Conservation (phyloP, 106 monocot genomes). For the Xerophyta viscosa region DNA sequence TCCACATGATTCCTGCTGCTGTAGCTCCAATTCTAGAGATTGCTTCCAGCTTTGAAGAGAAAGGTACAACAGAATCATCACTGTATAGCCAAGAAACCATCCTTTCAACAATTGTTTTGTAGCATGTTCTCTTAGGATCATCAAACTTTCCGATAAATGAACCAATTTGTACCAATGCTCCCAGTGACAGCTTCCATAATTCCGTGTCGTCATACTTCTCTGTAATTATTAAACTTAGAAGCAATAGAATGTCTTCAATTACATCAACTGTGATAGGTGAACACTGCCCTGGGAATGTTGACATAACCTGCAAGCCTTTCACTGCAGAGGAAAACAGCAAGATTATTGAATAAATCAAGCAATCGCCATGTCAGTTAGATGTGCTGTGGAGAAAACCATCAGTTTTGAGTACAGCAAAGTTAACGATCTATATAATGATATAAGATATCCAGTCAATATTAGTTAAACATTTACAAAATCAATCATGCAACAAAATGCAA, state of each 20-base stretch:
- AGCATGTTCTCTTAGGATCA: conserved; percentile 37
- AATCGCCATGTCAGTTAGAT: too few relatives aligned
- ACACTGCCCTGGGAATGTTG: conserved; percentile 51
- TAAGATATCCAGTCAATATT: too few relatives aligned
- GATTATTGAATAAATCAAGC: too few relatives aligned
- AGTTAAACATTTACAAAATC: too few relatives aligned
- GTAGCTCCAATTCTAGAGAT: conserved; percentile 45
- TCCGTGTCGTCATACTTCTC: conserved; percentile 18
- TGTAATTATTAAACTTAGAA: conserved; percentile 40
- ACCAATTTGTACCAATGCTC: conserved; percentile 62
- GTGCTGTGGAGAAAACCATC: too few relatives aligned
- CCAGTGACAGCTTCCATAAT: conserved; percentile 61
- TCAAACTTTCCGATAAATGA: conserved; percentile 29
- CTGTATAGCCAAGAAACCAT: conserved; percentile 36
- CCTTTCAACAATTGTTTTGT: conserved; percentile 51
- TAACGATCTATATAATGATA: too few relatives aligned
- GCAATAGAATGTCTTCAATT: conserved; percentile 47
- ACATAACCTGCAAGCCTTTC: conserved; percentile 64
- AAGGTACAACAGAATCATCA: conserved; percentile 35
- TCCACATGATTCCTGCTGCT: conserved; percentile 32
- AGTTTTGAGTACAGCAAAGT: too few relatives aligned
- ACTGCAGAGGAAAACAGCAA: too few relatives aligned
- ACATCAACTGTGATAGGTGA: conserved; percentile 30
- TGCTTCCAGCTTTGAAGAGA: conserved; percentile 55
- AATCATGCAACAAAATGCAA: too few relatives aligned